A percentile compares a stretch with the other conserved stretches of the same genome.
phyloP scores from a whole-genome alignment of 2,329 filamentous ascomycete genomes.

The Aureobasidium sp. region DNA sequence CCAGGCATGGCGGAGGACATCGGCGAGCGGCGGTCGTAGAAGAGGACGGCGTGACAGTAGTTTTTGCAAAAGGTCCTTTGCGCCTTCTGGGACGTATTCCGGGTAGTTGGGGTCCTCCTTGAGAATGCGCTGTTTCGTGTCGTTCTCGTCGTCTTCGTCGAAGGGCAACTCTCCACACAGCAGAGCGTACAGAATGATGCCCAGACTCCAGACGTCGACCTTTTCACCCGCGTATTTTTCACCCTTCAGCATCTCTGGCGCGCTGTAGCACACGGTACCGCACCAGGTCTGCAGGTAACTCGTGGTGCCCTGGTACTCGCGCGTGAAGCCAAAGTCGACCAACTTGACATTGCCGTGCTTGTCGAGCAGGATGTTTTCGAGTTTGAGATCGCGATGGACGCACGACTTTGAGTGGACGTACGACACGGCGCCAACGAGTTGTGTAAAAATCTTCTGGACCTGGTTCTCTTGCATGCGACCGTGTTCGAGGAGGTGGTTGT shows the following conservation, averaged over 20 bases:
- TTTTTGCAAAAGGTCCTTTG: slow-evolving; percentile 63
- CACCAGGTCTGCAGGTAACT: slow-evolving; percentile 97
- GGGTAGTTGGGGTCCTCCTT: slow-evolving; percentile 79
- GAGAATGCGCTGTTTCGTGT: slow-evolving; percentile 77
- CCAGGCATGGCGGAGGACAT: slow-evolving; percentile 83
- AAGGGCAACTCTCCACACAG: slow-evolving; percentile 83
- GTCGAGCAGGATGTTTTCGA: slow-evolving; percentile 93
- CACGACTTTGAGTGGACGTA: slow-evolving; percentile 95
- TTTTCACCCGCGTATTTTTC: slow-evolving; percentile 98
- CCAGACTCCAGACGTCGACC: slow-evolving; percentile 91
- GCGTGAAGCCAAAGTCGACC: slow-evolving; percentile 94
- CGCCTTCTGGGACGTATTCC: slow-evolving; percentile 67
- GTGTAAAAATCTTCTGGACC: slow-evolving; percentile 91
- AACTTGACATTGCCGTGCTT: slow-evolving; percentile 96
- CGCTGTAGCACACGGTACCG: slow-evolving; percentile 94
- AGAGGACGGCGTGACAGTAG: slow-evolving; percentile 89
- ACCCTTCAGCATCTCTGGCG: slow-evolving; percentile 95
- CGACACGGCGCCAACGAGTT: slow-evolving; percentile 86
- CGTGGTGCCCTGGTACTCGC: slow-evolving; percentile 90
- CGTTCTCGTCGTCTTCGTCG: slow-evolving; percentile 89
- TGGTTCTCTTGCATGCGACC: slow-evolving; percentile 76
- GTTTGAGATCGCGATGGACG: slow-evolving; percentile 91
- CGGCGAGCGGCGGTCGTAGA: slow-evolving; percentile 68
- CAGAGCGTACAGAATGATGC: slow-evolving; percentile 75
- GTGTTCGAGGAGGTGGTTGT: slow-evolving; percentile 86